Conservation (phyloP, 164 flowering plant species). For the Santalum album region DNA sequence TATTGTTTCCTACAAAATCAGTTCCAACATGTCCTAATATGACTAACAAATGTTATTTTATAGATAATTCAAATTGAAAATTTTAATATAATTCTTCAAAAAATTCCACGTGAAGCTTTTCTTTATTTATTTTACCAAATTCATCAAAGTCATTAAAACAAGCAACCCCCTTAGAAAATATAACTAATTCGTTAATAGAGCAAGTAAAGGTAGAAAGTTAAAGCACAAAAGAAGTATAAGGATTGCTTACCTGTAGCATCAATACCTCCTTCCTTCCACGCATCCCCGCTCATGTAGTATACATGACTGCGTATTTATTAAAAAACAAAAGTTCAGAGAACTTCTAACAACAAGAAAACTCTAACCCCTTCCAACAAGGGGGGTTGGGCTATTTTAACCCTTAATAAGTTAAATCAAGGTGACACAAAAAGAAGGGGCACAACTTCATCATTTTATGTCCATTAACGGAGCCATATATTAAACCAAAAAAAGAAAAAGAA, state of each 20-base stretch:
- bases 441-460: too few species aligned
- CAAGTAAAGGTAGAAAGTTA: neutral
- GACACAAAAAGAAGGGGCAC: too few species aligned
- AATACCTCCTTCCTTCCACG: constrained; percentile 99
- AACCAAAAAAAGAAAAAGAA: neutral
- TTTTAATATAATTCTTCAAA: too few species aligned
- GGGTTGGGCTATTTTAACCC: too few species aligned
- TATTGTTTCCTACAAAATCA: too few species aligned
- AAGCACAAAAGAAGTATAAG: neutral
- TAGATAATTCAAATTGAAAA: too few species aligned
- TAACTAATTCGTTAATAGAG: neutral
- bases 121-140: neutral
- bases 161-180: neutral
- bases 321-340: neutral
- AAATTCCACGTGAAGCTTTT: neutral
- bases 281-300: constrained; percentile 99
- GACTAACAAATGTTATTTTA: too few species aligned
- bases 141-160: neutral
- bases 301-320: constrained; percentile 61
- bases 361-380: too few species aligned
- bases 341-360: neutral
- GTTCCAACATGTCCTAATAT: too few species aligned
- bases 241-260: constrained; percentile 84
- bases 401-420: too few species aligned
- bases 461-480: too few species aligned